Evolutionary conservation across 768 basidiomycete genomes (phyloP).

Genomic region (Leccinum longicurvipes): DNA sequence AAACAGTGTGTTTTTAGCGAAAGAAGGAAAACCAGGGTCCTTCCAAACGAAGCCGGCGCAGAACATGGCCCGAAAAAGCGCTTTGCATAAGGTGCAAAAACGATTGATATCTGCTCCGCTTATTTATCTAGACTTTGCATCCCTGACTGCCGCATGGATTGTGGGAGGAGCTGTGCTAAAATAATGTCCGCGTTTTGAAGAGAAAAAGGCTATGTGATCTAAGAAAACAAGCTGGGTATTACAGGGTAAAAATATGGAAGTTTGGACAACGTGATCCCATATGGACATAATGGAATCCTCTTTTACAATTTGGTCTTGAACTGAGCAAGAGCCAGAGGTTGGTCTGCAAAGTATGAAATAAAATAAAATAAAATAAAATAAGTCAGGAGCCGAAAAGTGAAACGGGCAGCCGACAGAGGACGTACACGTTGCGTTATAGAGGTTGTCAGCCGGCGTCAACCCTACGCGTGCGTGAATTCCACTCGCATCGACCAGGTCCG

Average conservation of each 20-base stretch:
- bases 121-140: background rate
- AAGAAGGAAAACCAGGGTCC: background rate
- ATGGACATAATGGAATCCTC: background rate
- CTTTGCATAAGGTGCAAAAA: background rate
- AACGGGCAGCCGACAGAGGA: background rate
- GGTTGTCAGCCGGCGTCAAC: slow-evolving; percentile 26
- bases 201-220: background rate
- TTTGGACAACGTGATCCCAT: background rate
- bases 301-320: slow-evolving; percentile 21
- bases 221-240: background rate
- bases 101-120: background rate
- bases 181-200: background rate
- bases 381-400: background rate
- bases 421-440: slow-evolving; percentile 34
- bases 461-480: slow-evolving; percentile 29
- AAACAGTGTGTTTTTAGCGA: background rate
- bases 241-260: background rate
- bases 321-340: slow-evolving; percentile 29
- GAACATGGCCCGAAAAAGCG: background rate
- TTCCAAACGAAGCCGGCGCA: background rate
- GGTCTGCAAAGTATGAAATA: slow-evolving; percentile 26
- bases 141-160: background rate
- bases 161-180: background rate
- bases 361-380: background rate
- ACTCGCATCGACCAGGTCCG: slow-evolving; percentile 81